Percentiles rank a stretch among this genome's conserved stretches.
Evolutionary conservation across 257 asterid genomes (phyloP).

Genomic region (Jacaranda copaia): DNA sequence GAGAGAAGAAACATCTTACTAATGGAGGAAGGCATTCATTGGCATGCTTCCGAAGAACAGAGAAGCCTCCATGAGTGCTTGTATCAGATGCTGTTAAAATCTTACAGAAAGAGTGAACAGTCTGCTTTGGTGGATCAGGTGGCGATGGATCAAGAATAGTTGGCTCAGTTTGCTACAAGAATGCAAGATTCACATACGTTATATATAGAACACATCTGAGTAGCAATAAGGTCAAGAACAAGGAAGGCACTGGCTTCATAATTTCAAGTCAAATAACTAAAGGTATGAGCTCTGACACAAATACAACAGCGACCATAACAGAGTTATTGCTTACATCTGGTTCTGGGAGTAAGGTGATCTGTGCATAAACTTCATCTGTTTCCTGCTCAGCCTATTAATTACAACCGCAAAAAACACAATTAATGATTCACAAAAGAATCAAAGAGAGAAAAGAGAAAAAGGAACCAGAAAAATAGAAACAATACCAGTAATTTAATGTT

Average conservation of each 20-base stretch:
- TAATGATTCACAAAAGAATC: not conserved
- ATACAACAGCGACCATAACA: not conserved
- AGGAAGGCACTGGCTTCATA: not conserved
- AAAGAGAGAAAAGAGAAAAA: not conserved
- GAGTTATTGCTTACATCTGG: slow-evolving; percentile 57
- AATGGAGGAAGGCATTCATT: slow-evolving; percentile 85
- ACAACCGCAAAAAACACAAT: not conserved
- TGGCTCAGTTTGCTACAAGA: slow-evolving; percentile 74
- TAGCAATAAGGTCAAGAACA: not conserved
- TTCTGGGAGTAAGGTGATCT: slow-evolving; percentile 79
- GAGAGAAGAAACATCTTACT: slow-evolving; percentile 46
- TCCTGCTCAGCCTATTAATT: slow-evolving; percentile 71
- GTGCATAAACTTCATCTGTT: slow-evolving; percentile 89
- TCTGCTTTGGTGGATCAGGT: slow-evolving; percentile 62
- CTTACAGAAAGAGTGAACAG: slow-evolving; percentile 69
- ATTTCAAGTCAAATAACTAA: not conserved
- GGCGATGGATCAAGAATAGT: slow-evolving; percentile 56
- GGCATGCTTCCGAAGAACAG: slow-evolving; percentile 91
- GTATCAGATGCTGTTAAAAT: slow-evolving; percentile 92
- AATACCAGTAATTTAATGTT: slow-evolving; percentile 64
- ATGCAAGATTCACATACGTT: slow-evolving; percentile 21
- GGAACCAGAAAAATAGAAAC: slow-evolving; percentile 9
- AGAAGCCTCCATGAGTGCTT: slow-evolving; percentile 94
- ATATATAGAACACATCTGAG: not conserved
- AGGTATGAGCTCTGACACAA: not conserved